Percentiles rank a stretch among this genome's conserved stretches.
Conservation (phyloP, 768 basidiomycete species). For the Agaricus blazei region DNA sequence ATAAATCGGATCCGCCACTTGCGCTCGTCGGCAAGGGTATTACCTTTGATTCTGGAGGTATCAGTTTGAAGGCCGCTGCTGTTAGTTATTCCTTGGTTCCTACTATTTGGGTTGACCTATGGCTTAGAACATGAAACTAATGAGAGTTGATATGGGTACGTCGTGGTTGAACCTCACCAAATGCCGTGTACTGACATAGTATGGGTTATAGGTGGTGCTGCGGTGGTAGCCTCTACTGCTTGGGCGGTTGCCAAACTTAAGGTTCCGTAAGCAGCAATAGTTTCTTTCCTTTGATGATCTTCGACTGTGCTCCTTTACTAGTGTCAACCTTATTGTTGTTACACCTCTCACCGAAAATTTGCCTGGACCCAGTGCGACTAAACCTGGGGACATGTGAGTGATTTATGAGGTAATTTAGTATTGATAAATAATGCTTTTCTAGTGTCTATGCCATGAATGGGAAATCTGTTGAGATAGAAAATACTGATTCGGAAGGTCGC, state of each 20-base stretch:
- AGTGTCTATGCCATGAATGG: slow-evolving; percentile 87
- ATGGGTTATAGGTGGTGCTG: slow-evolving; percentile 58
- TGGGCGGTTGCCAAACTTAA: slow-evolving; percentile 77
- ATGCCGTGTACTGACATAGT: neutral
- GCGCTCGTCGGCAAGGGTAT: slow-evolving; percentile 86
- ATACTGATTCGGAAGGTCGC: slow-evolving; percentile 83
- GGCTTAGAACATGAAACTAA: slow-evolving; percentile 69
- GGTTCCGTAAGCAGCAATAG: slow-evolving; percentile 55
- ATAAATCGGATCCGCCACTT: slow-evolving; percentile 52
- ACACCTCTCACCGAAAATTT: slow-evolving; percentile 84
- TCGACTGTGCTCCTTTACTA: slow-evolving; percentile 19
- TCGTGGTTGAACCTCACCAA: neutral
- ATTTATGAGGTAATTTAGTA: neutral
- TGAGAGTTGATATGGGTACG: slow-evolving; percentile 85
- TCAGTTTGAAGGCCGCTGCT: slow-evolving; percentile 73
- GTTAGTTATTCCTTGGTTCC: slow-evolving; percentile 31
- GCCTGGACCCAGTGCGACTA: slow-evolving; percentile 68
- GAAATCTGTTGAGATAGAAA: slow-evolving; percentile 82
- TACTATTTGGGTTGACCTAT: neutral
- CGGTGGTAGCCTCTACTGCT: slow-evolving; percentile 66
- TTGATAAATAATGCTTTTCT: neutral
- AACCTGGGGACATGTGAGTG: slow-evolving; percentile 80
- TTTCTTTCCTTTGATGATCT: neutral
- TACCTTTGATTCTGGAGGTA: slow-evolving; percentile 87
- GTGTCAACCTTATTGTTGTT: slow-evolving; percentile 69